Evolutionary conservation across 2,329 filamentous ascomycete genomes (phyloP).

Genomic region (Pyrenophora seminiperda): DNA sequence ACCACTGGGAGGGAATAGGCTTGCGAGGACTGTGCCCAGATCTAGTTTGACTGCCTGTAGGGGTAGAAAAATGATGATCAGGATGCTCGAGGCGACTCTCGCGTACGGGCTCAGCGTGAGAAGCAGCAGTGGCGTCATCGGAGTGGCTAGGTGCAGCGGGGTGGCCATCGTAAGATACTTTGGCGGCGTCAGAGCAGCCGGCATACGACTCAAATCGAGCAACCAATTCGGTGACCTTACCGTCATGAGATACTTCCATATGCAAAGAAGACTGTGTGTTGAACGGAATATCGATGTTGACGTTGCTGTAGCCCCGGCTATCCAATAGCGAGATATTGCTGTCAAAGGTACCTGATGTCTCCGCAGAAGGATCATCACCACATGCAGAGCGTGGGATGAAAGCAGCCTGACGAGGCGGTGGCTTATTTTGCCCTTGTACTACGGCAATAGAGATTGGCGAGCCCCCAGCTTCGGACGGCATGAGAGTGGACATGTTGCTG

Average conservation of each 20-base stretch:
- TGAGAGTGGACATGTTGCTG: conserved; percentile 35
- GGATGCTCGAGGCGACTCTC: conserved; percentile 1
- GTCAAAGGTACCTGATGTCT: background rate
- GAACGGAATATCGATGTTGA: conserved; percentile 34
- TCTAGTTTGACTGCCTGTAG: background rate
- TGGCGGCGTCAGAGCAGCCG: conserved; percentile 19
- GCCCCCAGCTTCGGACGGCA: conserved; percentile 18
- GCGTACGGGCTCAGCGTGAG: conserved; percentile 13
- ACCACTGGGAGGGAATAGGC: conserved; percentile 36
- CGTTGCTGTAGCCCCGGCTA: conserved; percentile 16
- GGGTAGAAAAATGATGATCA: background rate
- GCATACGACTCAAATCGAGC: conserved; percentile 27
- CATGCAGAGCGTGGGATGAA: conserved; percentile 32
- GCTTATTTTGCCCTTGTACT: conserved; percentile 1
- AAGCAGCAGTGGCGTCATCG: conserved; percentile 3
- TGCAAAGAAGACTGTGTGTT: conserved; percentile 25
- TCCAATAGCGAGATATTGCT: conserved; percentile 19
- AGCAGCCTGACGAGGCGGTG: conserved; percentile 12
- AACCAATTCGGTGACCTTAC: conserved; percentile 35
- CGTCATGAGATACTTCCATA: conserved; percentile 30
- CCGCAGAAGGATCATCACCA: conserved; percentile 2
- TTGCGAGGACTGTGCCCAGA: conserved; percentile 30
- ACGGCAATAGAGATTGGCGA: conserved; percentile 8
- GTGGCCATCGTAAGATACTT: conserved; percentile 15
- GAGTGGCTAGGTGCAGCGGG: background rate